phyloP scores from a whole-genome alignment of 2,329 filamentous ascomycete species.

The Torrubiella hemipterigena region DNA sequence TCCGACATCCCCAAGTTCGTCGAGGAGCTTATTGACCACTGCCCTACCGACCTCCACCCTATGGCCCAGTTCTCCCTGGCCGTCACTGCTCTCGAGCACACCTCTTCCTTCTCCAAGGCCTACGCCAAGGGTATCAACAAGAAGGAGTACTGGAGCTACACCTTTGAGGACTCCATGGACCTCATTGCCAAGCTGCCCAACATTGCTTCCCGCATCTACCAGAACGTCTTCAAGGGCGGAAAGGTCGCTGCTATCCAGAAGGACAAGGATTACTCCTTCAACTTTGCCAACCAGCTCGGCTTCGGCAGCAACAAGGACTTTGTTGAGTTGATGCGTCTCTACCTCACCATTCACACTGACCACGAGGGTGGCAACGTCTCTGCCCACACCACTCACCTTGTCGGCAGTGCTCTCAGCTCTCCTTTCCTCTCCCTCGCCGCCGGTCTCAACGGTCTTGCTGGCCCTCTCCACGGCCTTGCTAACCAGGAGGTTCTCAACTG shows the following conservation, averaged over 20 bases:
- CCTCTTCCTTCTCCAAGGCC: constrained; percentile 94
- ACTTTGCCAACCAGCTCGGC: constrained; percentile 98
- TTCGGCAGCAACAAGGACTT: constrained; percentile 94
- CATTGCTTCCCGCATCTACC: constrained; percentile 97
- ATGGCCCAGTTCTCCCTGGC: constrained; percentile 99
- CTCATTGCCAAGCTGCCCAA: constrained; percentile 98
- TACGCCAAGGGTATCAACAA: constrained; percentile 99
- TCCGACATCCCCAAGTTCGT: constrained; percentile 96
- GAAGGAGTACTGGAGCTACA: constrained; percentile 99
- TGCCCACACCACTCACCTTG: constrained; percentile 96
- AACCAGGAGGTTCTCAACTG: constrained; percentile 99
- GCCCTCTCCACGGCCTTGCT: constrained; percentile 95
- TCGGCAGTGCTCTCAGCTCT: constrained; percentile 91
- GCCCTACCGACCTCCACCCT: constrained; percentile 95
- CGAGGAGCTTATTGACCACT: constrained; percentile 99
- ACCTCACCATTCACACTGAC: constrained; percentile 99
- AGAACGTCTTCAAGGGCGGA: constrained; percentile 99
- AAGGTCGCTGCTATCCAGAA: constrained; percentile 94
- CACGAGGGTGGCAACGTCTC: constrained; percentile 99
- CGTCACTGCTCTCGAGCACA: constrained; percentile 95
- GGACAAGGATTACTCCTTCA: constrained; percentile 99
- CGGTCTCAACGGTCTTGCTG: constrained; percentile 94
- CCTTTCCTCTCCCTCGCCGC: constrained; percentile 94
- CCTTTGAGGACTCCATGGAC: constrained; percentile 99
- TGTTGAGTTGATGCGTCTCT: constrained; percentile 94